A percentile compares a stretch with the other conserved stretches of the same genome.
phyloP scores from a whole-genome alignment of 2,329 filamentous ascomycete species.

The Exophiala oligosperma region DNA sequence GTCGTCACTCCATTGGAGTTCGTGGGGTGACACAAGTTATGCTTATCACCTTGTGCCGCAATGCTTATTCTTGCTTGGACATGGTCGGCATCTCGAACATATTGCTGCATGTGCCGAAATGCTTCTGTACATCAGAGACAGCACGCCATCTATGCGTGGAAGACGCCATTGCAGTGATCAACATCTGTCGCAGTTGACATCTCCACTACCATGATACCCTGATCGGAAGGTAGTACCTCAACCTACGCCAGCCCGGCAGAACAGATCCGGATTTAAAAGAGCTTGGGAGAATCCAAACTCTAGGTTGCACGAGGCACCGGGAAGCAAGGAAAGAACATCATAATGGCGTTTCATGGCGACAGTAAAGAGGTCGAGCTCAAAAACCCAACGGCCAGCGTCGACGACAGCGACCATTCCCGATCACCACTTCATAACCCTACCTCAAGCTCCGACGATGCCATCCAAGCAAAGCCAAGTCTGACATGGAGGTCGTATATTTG shows the following conservation, averaged over 20 bases:
- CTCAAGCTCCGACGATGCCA: conserved; percentile 4
- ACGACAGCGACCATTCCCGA: neutral
- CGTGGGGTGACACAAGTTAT: too few relatives aligned
- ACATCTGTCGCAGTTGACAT: neutral
- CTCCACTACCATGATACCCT: too few relatives aligned
- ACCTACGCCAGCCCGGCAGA: too few relatives aligned
- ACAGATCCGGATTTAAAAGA: neutral
- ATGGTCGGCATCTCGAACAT: neutral
- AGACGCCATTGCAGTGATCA: conserved; percentile 7
- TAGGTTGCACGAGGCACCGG: too few relatives aligned
- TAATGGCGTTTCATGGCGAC: too few relatives aligned
- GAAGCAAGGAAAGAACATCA: too few relatives aligned
- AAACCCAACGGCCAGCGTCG: neutral
- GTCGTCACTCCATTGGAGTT: too few relatives aligned
- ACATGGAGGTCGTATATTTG: conserved; percentile 54
- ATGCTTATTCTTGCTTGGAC: neutral
- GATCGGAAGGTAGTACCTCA: too few relatives aligned
- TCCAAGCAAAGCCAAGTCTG: conserved; percentile 34
- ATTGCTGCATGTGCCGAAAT: conserved; percentile 3
- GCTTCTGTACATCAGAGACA: neutral
- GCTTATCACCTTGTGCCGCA: neutral
- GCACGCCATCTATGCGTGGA: conserved; percentile 17
- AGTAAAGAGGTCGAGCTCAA: conserved; percentile 1
- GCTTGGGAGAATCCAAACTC: too few relatives aligned
- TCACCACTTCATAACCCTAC: neutral